Base-by-base conservation (phyloP, 345 rosid genomes). In the Hibiscus mutabilis region DNA sequence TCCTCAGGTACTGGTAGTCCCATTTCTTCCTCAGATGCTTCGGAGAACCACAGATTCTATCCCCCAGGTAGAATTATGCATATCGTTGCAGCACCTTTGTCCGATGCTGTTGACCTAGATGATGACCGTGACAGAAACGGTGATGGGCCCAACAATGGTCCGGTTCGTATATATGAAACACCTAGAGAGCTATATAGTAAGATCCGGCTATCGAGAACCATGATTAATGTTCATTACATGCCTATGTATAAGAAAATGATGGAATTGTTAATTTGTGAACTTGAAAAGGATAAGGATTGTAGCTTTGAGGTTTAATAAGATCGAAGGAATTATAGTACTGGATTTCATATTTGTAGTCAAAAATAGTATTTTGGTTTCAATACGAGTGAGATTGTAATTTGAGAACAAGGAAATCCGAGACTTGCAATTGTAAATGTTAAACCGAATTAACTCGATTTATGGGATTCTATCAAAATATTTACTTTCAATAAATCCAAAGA, bases 191-290 rank as follows among this genome's bases (percentile, higher is more conserved):
- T 96, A 79, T 90, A 95, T 78, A 89, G 85, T 81, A 95, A 89
- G 87, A 84, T 95, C 69, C 85, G 98, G 46, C 90, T 95, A 5
- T 95, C 98, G 0, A 88, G 81, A 79, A 89, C 97, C 2, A 90
- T 92, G 97, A 92, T 95, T 44, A 87, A 95, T 62, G 99, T 92
- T 83, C 99, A 95, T 73, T 95, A 95, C 46, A 95, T 95, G 98
- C 98, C 98, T 5, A 86, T 89, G 92, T 89, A 90, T 78, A 89
- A 84, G 83, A 95, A 82, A 80, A 90, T 87, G 97, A 89, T 90
- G 84, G 96, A 95, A 73, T 84, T 81, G 78, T 78, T 89, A 76
- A 84, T 92, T 57, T 72, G 78, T 40, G 84, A 92, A 79, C 88
- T 92, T 11, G 90, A 86, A 78, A 82, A 81, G 10, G 82, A 77